Conservation (phyloP, 371 early-diverging fungal species). For the Umbelopsis sp. region DNA sequence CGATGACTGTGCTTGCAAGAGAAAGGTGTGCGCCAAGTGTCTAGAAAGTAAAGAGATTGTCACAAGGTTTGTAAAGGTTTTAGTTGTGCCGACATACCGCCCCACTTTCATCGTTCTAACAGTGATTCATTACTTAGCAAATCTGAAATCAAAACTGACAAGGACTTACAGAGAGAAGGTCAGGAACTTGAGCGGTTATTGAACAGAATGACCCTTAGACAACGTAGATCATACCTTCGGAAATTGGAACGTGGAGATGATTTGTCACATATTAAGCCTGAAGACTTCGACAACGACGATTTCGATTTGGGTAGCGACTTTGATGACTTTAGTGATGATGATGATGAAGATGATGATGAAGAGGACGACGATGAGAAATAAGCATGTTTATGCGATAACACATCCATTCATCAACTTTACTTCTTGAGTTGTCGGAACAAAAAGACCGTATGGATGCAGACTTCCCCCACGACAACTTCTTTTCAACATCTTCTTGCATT, state of each 20-base stretch:
- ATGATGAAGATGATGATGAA: constrained; percentile 35
- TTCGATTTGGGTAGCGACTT: constrained; percentile 48
- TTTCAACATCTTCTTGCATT: background rate
- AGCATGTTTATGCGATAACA: background rate
- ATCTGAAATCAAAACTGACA: constrained; percentile 59
- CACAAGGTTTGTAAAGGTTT: constrained; percentile 39
- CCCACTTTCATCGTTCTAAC: constrained; percentile 13
- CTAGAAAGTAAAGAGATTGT: constrained; percentile 74
- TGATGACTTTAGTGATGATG: constrained; percentile 37
- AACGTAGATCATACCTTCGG: constrained; percentile 82
- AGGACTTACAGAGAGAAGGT: constrained; percentile 65
- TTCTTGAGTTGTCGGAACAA: background rate
- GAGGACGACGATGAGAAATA: constrained; percentile 20
- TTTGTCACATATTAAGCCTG: constrained; percentile 36
- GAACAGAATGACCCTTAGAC: constrained; percentile 80
- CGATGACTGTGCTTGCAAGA: constrained; percentile 77
- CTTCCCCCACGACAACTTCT: too few species aligned
- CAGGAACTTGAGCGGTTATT: constrained; percentile 76
- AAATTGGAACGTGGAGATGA: constrained; percentile 77
- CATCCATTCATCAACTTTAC: background rate
- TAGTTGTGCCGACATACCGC: background rate
- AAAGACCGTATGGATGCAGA: too few species aligned
- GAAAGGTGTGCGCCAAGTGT: constrained; percentile 94
- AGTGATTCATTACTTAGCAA: constrained; percentile 34
- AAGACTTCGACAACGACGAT: constrained; percentile 46